Evolutionary conservation across 2,329 filamentous ascomycete genomes (phyloP).

Genomic region (Aspergillus pseudoglaucus): DNA sequence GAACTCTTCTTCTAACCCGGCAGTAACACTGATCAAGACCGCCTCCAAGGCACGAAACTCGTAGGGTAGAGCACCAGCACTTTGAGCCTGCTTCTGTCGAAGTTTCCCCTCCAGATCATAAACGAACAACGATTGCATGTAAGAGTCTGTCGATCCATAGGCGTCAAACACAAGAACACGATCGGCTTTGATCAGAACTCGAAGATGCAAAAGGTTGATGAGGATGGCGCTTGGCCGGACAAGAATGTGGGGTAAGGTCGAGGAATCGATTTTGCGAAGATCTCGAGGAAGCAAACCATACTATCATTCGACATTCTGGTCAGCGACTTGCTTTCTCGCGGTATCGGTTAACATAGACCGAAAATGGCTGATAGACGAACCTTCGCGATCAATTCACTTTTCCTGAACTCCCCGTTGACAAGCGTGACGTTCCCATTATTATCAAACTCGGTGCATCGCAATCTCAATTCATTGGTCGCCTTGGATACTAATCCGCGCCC

Average conservation of each 20-base stretch:
- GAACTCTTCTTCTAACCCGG: slow-evolving; percentile 87
- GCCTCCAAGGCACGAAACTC: slow-evolving; percentile 95
- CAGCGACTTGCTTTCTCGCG: too few relatives aligned
- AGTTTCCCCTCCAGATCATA: slow-evolving; percentile 93
- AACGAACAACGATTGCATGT: slow-evolving; percentile 95
- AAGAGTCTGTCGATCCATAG: slow-evolving; percentile 88
- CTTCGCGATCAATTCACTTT: slow-evolving; percentile 93
- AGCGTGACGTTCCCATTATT: slow-evolving; percentile 86
- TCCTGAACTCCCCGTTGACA: slow-evolving; percentile 93
- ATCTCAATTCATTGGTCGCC: slow-evolving; percentile 72
- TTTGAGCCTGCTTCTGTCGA: slow-evolving; percentile 62
- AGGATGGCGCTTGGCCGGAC: slow-evolving; percentile 88
- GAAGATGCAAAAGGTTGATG: slow-evolving; percentile 91
- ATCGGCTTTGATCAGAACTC: slow-evolving; percentile 91
- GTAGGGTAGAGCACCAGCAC: slow-evolving; percentile 65
- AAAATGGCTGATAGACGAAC: slow-evolving; percentile 41
- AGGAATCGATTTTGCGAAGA: slow-evolving; percentile 95
- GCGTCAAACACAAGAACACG: slow-evolving; percentile 93
- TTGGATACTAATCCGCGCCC: slow-evolving; percentile 67
- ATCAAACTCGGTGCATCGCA: slow-evolving; percentile 93
- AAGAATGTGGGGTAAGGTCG: slow-evolving; percentile 88
- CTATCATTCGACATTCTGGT: slow-evolving; percentile 37
- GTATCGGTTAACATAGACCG: neutral
- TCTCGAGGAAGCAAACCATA: slow-evolving; percentile 91
- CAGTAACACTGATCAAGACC: slow-evolving; percentile 87